Conservation (phyloP, 257 asterid genomes). For the Leonotis leonurus region DNA sequence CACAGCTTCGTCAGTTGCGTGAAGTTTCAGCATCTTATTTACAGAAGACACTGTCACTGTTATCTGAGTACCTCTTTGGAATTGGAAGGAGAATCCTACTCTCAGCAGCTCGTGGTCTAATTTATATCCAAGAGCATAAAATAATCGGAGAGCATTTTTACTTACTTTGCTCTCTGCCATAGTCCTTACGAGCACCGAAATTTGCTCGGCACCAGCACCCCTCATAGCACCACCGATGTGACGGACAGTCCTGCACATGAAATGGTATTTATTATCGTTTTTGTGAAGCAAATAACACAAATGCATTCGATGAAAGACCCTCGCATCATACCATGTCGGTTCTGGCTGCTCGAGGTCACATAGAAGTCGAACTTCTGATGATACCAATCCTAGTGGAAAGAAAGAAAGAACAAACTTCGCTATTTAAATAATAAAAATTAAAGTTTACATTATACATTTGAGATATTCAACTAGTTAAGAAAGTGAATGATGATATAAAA, state of each 20-base stretch:
- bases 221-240: conserved; percentile 95
- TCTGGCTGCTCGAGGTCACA: conserved; percentile 95
- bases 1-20: conserved; percentile 82
- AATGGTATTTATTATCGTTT: conserved; percentile 2
- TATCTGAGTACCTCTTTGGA: conserved; percentile 82
- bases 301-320: background rate
- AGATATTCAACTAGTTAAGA: background rate
- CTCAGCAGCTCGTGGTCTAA: conserved; percentile 84
- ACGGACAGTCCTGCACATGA: conserved; percentile 62
- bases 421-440: background rate
- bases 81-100: conserved; percentile 79
- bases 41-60: conserved; percentile 77
- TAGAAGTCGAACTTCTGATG: conserved; percentile 78
- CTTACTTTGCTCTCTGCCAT: conserved; percentile 80
- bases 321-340: conserved; percentile 69
- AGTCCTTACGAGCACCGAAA: conserved; percentile 77
- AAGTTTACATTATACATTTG: background rate
- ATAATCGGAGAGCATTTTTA: conserved; percentile 77
- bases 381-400: conserved; percentile 51
- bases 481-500: background rate
- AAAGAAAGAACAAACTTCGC: conserved; percentile 8
- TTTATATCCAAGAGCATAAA: conserved; percentile 79
- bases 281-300: background rate
- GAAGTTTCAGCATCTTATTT: conserved; percentile 87
- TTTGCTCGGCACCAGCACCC: conserved; percentile 91